These are phyloP conservation scores for Lachnellula arida DNA, from an alignment of 2,329 filamentous ascomycete species.

Conservation along the genomic window DNA sequence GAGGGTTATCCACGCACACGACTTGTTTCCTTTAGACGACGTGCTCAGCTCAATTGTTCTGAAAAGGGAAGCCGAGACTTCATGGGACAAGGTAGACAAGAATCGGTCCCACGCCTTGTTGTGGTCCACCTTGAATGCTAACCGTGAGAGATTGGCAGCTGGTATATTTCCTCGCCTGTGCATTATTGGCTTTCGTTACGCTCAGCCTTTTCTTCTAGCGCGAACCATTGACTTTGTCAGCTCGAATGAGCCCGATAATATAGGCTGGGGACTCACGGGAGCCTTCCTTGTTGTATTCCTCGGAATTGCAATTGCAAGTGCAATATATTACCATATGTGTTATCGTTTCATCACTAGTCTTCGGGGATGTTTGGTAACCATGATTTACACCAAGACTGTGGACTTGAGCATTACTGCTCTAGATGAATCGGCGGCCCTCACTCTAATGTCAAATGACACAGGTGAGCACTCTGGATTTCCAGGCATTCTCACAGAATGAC, in stretches of 20 bases:
- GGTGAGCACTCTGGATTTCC: not conserved
- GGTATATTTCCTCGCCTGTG: constrained; percentile 14
- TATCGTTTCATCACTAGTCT: constrained; percentile 24
- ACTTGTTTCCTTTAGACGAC: constrained; percentile 21
- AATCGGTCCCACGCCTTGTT: not conserved
- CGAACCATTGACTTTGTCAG: constrained; percentile 13
- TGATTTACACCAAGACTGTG: constrained; percentile 27
- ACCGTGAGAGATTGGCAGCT: constrained; percentile 6
- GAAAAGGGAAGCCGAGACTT: not conserved
- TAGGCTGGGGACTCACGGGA: constrained; percentile 19
- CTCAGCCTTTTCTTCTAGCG: constrained; percentile 20
- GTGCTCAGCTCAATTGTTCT: constrained; percentile 6
- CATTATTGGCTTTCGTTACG: constrained; percentile 18
- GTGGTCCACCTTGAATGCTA: not conserved
- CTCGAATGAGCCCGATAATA: constrained; percentile 8
- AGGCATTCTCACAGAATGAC: not conserved
- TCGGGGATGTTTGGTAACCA: constrained; percentile 25
- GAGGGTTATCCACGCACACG: constrained; percentile 27
- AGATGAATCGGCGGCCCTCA: constrained; percentile 26
- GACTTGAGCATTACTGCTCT: constrained; percentile 20
- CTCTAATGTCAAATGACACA: constrained; percentile 28
- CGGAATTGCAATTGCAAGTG: constrained; percentile 17
- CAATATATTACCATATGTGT: constrained; percentile 22
- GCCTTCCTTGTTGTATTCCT: constrained; percentile 20
- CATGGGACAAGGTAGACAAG: not conserved